Evolutionary conservation across 2,329 filamentous ascomycete species (phyloP).

Genomic region (Hypoxylon sp.): DNA sequence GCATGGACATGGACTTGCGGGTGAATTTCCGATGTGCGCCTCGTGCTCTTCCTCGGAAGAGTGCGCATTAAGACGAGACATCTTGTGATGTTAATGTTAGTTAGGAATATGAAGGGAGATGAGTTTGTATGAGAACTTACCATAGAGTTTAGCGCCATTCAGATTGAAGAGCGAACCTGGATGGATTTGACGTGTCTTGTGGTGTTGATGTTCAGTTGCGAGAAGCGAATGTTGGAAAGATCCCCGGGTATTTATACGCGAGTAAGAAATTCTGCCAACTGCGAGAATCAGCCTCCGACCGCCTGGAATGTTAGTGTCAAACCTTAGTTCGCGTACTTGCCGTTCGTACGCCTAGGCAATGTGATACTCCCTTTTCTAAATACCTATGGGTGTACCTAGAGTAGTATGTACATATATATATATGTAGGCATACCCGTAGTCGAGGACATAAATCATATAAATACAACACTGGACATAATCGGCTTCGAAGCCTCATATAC

Average conservation of each 20-base stretch:
- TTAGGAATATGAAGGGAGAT: no score
- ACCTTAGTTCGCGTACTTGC: not conserved
- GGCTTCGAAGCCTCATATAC: no score
- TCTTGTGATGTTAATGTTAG: no score
- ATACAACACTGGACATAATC: no score
- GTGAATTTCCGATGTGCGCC: no score
- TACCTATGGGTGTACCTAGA: no score
- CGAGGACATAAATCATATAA: no score
- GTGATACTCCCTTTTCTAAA: no score
- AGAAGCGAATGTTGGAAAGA: not conserved
- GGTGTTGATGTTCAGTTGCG: not conserved
- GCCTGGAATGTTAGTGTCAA: not conserved
- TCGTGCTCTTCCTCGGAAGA: no score
- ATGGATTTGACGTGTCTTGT: not conserved
- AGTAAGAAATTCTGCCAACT: not conserved
- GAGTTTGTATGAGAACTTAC: constrained; percentile 5
- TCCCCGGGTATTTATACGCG: not conserved
- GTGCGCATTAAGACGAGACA: no score
- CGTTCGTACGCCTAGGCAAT: not conserved
- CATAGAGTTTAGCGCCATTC: not conserved
- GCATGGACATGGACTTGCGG: constrained; percentile 18
- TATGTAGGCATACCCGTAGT: no score
- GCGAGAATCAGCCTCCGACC: not conserved
- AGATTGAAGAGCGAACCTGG: not conserved
- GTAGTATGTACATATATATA: no score